Evolutionary conservation across 352 stramenopile species (phyloP).

Genomic region (Elongisporangium senticosum): DNA sequence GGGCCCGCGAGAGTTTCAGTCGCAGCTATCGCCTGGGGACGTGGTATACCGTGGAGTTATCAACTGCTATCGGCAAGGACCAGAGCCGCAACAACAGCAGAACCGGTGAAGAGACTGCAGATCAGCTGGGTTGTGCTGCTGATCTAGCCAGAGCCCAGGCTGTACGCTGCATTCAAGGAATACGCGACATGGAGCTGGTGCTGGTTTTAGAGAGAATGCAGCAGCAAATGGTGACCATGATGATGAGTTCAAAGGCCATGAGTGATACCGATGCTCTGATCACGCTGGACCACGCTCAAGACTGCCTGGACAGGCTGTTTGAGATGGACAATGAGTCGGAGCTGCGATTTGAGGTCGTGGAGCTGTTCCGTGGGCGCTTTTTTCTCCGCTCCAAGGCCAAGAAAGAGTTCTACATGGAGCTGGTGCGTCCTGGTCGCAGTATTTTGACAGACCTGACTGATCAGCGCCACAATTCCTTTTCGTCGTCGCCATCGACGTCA

Average conservation of each 20-base stretch:
- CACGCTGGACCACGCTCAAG: conserved; percentile 35
- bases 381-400: conserved; percentile 4
- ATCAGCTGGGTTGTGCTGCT: neutral
- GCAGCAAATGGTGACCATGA: neutral
- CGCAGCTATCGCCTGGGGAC: conserved; percentile 65
- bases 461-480: neutral
- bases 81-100: neutral
- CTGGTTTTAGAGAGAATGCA: neutral
- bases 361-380: conserved; percentile 18
- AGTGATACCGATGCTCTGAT: conserved; percentile 5
- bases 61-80: neutral
- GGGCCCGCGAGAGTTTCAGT: conserved; percentile 75
- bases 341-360: conserved; percentile 40
- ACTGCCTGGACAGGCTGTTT: conserved; percentile 28
- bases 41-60: conserved; percentile 64
- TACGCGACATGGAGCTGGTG: neutral
- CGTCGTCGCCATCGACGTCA: neutral
- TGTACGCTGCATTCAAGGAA: neutral
- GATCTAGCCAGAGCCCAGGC: neutral
- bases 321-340: conserved; percentile 23
- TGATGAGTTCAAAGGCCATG: neutral
- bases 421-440: neutral
- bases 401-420: neutral
- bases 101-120: neutral
- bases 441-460: neutral